Base-by-base conservation (phyloP, 805 yeast species). In the Lipomyces yamanashiensis region DNA sequence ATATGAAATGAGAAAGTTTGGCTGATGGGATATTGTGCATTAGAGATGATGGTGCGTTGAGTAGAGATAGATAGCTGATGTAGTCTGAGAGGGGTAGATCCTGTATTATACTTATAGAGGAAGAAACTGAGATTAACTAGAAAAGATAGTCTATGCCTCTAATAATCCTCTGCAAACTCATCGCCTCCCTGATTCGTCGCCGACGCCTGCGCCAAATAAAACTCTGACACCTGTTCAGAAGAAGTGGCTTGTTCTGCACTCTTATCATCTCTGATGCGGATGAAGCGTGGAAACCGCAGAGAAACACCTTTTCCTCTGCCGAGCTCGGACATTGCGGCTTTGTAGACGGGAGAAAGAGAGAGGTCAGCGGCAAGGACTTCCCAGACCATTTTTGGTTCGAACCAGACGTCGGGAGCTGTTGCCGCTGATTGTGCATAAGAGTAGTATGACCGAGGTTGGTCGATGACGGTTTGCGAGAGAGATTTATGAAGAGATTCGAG, bases 301-400 rank as follows among this genome's bases (percentile, higher is more conserved):
- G 96, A 89, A 2, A 92, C 85, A 36, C 98, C 98, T 28, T 63
- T 62, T 21, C 54, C 61, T 73, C 87, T 87, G 0, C 91, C 96
- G 63, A 86, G 82, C 55, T 84, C 84, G 34, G 81, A 80, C 36
- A 82, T 83, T 4, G 95, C 97, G 0, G 97, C 96, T 72, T 90
- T 90, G 75, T 92, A 92, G 5, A 90, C 80, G 0, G 98, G 98
- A 58, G 96, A 88, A 62, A 91, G 81, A 0, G 96, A 89, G 57
- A 92, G 80, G 76, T 92, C 98, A 0, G 98, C 98, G 0, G 96
- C 89, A 63, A 90, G 79, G 0, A 92, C 96, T 76, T 92, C 98
- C 79, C 95, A 91, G 7, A 92, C 81, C 33, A 81, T 76, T 0
- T 87, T 81, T 7, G 98, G 97, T 72, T 92, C 96, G 72, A 92